Conservation (phyloP, 78 protist species). For the slime mould (Dictyostelium discoideum) region DNA sequence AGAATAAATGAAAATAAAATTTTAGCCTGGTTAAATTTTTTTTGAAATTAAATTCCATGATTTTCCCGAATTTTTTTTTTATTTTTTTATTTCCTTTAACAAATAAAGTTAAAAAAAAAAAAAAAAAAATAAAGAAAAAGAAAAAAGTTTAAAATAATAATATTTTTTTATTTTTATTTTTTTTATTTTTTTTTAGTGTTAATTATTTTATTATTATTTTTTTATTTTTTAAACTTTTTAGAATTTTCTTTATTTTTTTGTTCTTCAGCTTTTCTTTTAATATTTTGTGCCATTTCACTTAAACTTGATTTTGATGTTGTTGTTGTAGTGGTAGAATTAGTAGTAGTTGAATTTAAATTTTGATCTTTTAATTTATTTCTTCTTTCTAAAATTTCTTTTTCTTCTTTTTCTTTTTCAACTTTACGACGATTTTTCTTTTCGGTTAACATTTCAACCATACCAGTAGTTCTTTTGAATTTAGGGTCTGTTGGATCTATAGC, state of each 20-base stretch:
- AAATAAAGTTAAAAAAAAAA: too few relatives aligned
- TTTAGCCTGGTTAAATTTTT: too few relatives aligned
- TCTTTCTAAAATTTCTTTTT: slow-evolving; percentile 32
- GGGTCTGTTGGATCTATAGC: slow-evolving; percentile 88
- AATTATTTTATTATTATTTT: too few relatives aligned
- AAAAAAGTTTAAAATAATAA: too few relatives aligned
- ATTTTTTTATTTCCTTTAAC: too few relatives aligned
- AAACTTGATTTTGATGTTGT: background rate
- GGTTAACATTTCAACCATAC: slow-evolving; percentile 34
- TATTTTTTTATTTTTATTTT: too few relatives aligned
- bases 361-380: background rate
- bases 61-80: too few relatives aligned
- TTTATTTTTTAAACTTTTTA: background rate
- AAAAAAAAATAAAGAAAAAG: too few relatives aligned
- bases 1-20: too few relatives aligned
- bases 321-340: background rate
- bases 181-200: too few relatives aligned
- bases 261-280: slow-evolving; percentile 50
- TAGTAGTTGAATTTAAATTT: background rate
- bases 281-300: slow-evolving; percentile 21
- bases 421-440: slow-evolving; percentile 60
- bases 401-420: slow-evolving; percentile 15
- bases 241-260: background rate
- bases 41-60: too few relatives aligned
- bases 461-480: slow-evolving; percentile 46